Evolutionary conservation across 2,329 filamentous ascomycete genomes (phyloP).

Genomic region (Diaporthe citriasiana): DNA sequence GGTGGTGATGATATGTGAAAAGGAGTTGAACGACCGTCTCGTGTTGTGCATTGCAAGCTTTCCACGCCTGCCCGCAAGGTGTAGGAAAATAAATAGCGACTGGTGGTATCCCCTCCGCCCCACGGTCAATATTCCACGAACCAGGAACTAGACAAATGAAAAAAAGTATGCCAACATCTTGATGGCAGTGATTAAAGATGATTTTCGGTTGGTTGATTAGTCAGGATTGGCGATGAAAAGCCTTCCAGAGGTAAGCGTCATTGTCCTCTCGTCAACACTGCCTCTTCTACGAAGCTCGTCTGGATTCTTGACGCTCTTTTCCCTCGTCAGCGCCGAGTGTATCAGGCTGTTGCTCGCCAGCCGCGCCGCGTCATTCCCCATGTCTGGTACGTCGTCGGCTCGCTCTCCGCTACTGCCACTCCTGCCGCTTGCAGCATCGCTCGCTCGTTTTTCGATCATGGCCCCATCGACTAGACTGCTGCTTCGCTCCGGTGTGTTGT

Average conservation of each 20-base stretch:
- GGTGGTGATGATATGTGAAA: conserved; percentile 31
- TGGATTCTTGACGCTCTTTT: conserved; percentile 75
- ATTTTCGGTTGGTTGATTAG: conserved; percentile 49
- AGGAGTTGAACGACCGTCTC: conserved; percentile 33
- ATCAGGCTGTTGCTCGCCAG: conserved; percentile 71
- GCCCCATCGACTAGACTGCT: conserved; percentile 65
- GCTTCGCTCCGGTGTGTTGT: conserved; percentile 66
- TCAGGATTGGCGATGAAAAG: conserved; percentile 92
- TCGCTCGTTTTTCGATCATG: conserved; percentile 52
- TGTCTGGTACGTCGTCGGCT: conserved; percentile 72
- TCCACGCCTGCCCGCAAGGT: conserved; percentile 15
- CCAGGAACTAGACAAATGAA: conserved; percentile 34
- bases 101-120: conserved; percentile 35
- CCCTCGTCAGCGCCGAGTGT: conserved; percentile 70
- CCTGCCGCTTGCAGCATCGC: conserved; percentile 62
- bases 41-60: conserved; percentile 27
- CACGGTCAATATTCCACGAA: conserved; percentile 3
- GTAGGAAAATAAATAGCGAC: conserved; percentile 29
- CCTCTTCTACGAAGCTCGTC: conserved; percentile 83
- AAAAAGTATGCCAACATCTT: conserved; percentile 22
- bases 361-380: conserved; percentile 61
- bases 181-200: background rate
- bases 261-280: conserved; percentile 86
- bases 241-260: conserved; percentile 79
- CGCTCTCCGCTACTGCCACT: conserved; percentile 72